Evolutionary conservation across 495 filamentous ascomycete species (phyloP).

Genomic region (Neurospora sp.): DNA sequence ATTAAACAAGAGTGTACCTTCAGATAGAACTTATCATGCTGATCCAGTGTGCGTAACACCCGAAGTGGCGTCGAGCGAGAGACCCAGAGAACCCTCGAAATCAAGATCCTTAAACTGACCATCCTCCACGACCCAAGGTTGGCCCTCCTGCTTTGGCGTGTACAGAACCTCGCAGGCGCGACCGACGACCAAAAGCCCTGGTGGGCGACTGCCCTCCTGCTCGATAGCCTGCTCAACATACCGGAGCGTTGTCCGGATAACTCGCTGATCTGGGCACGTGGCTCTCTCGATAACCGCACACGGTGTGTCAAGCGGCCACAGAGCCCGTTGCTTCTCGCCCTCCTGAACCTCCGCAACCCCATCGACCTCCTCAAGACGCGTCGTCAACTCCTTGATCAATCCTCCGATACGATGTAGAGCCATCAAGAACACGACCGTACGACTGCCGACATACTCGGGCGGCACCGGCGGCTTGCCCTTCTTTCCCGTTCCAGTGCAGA

Average conservation of each 20-base stretch:
- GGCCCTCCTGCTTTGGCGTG: conserved; percentile 31
- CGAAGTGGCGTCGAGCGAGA: background rate
- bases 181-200: conserved; percentile 84
- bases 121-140: conserved; percentile 82
- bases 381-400: conserved; percentile 57
- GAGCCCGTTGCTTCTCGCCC: conserved; percentile 16
- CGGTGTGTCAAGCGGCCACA: conserved; percentile 53
- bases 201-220: conserved; percentile 79
- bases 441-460: conserved; percentile 62
- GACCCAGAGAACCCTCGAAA: conserved; percentile 13
- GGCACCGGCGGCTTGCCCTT: conserved; percentile 77
- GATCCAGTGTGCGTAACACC: background rate
- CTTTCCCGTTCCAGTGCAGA: conserved; percentile 90
- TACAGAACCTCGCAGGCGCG: conserved; percentile 71
- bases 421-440: conserved; percentile 96
- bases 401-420: conserved; percentile 73
- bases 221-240: conserved; percentile 76
- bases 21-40: background rate
- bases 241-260: conserved; percentile 76
- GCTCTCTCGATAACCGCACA: conserved; percentile 94
- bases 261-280: conserved; percentile 85
- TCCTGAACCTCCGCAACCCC: conserved; percentile 6
- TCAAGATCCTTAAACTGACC: conserved; percentile 62
- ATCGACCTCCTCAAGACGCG: conserved; percentile 12
- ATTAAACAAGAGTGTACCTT: background rate